A percentile compares a stretch with the other conserved stretches of the same genome.
Conservation (phyloP, 2,329 filamentous ascomycete species). For the Epichloe sibirici region DNA sequence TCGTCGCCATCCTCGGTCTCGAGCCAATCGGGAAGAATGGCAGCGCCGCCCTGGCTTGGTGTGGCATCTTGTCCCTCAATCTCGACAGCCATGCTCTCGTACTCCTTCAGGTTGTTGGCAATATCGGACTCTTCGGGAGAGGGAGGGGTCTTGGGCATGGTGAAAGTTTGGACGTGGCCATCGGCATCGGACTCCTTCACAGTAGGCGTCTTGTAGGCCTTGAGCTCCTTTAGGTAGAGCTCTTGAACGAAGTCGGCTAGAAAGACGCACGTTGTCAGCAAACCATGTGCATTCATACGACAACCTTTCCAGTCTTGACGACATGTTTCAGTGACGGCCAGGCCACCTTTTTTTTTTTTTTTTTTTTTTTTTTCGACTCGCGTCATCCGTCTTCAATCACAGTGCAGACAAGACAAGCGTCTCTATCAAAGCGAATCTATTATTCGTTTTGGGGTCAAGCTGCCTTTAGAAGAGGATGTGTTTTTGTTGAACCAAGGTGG, state of each 20-base stretch:
- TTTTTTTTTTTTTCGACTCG: neutral
- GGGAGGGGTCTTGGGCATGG: conserved; percentile 63
- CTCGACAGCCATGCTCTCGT: conserved; percentile 89
- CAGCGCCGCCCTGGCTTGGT: conserved; percentile 43
- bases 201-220: conserved; percentile 78
- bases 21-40: conserved; percentile 61
- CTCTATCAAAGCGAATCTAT: neutral
- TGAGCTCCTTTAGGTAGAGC: conserved; percentile 92
- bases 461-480: neutral
- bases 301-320: no score
- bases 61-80: conserved; percentile 72
- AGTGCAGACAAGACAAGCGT: neutral
- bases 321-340: no score
- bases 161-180: conserved; percentile 84
- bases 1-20: conserved; percentile 59
- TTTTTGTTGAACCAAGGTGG: neutral
- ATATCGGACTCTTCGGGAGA: conserved; percentile 93
- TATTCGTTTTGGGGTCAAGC: neutral
- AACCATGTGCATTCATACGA: no score
- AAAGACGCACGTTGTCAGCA: neutral
- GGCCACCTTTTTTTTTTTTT: neutral
- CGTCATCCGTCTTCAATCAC: neutral
- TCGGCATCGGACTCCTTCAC: conserved; percentile 80
- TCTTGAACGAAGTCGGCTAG: conserved; percentile 95
- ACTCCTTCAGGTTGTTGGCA: conserved; percentile 80